Evolutionary conservation across 148 eudicot genomes (phyloP), one percentile per base, ranked within the genome.

Genomic region (Chenopodium berlandieri): DNA sequence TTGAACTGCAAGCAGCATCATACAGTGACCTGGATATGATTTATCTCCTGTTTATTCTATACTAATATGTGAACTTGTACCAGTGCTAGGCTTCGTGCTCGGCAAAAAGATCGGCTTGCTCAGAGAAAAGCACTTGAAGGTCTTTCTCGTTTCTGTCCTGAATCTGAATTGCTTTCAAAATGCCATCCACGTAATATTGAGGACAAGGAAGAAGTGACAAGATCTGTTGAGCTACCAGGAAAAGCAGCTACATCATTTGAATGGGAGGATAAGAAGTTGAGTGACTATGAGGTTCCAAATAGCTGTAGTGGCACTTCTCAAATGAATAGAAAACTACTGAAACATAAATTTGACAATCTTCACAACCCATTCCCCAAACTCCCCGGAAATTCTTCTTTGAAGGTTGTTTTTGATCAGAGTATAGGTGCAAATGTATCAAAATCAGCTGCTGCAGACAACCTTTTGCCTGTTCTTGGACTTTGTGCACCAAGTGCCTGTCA

Each of bases 401-500:
- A 76, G 78, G 72, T 77, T 32, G 64, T 25, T 77, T 86, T 79
- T 71, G 78, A 56, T 83, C 86, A 87, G 50, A 87, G 81, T 69
- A 73, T 70, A 52, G 85, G 78, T 56, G 68, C 77, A 71, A 83
- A 85, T 83, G 71, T 77, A 74, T 80, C 83, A 8, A 84, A 73
- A 69, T 84, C 86, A 2, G 78, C 71, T 75, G 77, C 84, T 44
- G 72, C 85, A 78, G 79, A 75, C 83, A 80, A 82, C 75, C 82
- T 86, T 74, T 80, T 87, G 81, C 94, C 98, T 34, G 92, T 97
- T 75, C 87, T 97, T 71, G 99, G 97, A 78, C 89, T 97, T 20
- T 91, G 92, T 92, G 99, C 99, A 74, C 98, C 99, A 20, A 97
- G 94, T 88, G 97, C 97, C 67, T 78, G 77, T 73, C 91, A 85